Conservation (phyloP, 169 alveolate species). For the Ichthyophthirius multifiliis region DNA sequence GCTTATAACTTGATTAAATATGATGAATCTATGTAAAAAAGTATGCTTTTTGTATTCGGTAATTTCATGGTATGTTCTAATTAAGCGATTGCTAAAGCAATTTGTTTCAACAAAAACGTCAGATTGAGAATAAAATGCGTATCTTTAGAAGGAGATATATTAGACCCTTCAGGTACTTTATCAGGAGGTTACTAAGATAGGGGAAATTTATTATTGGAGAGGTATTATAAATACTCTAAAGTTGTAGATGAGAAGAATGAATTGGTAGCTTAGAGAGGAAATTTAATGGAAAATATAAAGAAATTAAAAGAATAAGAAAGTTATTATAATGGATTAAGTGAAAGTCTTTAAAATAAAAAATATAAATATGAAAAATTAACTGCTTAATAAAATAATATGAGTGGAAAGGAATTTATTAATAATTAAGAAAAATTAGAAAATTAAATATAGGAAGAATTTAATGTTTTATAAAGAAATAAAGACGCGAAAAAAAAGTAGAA, state of each 20-base stretch:
- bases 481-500: slow-evolving; percentile 55
- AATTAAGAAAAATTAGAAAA: slow-evolving; percentile 40
- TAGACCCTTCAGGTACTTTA: slow-evolving; percentile 89
- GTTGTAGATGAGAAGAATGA: slow-evolving; percentile 38
- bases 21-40: slow-evolving; percentile 60
- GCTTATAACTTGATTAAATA: slow-evolving; percentile 61
- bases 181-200: slow-evolving; percentile 89
- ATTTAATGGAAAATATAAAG: slow-evolving; percentile 29
- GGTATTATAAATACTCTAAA: slow-evolving; percentile 43
- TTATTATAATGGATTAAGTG: slow-evolving; percentile 45
- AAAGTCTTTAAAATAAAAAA: slow-evolving; percentile 47
- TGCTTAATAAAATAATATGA: slow-evolving; percentile 35
- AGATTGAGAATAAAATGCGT: slow-evolving; percentile 80
- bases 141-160: slow-evolving; percentile 90
- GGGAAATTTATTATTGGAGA: slow-evolving; percentile 2
- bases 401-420: slow-evolving; percentile 28
- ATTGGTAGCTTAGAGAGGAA: slow-evolving; percentile 27
- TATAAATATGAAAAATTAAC: slow-evolving; percentile 35
- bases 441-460: slow-evolving; percentile 31
- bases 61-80: slow-evolving; percentile 81
- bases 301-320: neutral
- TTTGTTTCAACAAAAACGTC: slow-evolving; percentile 79
- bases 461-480: slow-evolving; percentile 52
- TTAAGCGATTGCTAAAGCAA: slow-evolving; percentile 78
- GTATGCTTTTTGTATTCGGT: slow-evolving; percentile 85